phyloP scores from a whole-genome alignment of 2,329 filamentous ascomycete species.

The Colletotrichum simmondsii region DNA sequence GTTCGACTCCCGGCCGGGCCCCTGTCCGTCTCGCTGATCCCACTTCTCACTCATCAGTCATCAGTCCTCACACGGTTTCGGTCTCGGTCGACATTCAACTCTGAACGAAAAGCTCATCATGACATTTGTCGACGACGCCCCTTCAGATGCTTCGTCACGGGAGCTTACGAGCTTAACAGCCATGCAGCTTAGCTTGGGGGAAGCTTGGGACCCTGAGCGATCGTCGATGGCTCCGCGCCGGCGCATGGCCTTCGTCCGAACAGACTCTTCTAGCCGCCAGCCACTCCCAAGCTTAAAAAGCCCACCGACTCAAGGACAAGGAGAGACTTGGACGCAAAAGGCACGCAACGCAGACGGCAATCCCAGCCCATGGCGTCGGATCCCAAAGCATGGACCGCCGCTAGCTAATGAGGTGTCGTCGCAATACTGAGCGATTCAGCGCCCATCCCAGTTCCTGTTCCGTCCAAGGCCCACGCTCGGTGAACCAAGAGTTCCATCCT shows the following conservation, averaged over 20 bases:
- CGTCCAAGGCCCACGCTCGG: neutral
- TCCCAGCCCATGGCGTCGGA: slow-evolving; percentile 24
- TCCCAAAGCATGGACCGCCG: slow-evolving; percentile 10
- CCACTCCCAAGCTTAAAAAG: neutral
- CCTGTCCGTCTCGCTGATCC: neutral
- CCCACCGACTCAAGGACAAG: slow-evolving; percentile 1
- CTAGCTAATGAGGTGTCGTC: slow-evolving; percentile 20
- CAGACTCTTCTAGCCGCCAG: neutral
- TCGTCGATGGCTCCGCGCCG: neutral
- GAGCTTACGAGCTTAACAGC: neutral
- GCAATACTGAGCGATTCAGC: slow-evolving; percentile 16
- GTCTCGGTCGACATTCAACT: neutral
- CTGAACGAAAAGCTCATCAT: neutral
- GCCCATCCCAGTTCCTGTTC: slow-evolving; percentile 17
- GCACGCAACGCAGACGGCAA: neutral
- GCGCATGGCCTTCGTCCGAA: neutral
- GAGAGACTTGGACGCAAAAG: neutral
- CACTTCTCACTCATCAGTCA: neutral
- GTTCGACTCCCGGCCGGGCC: neutral
- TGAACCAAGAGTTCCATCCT: neutral
- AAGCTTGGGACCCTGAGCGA: neutral
- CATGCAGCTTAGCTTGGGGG: neutral
- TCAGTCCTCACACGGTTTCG: neutral
- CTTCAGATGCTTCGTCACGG: neutral
- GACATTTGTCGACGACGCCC: neutral